These are phyloP conservation scores for Penicillium fimorum DNA, from an alignment of 495 filamentous ascomycete species.

Conservation along the genomic window DNA sequence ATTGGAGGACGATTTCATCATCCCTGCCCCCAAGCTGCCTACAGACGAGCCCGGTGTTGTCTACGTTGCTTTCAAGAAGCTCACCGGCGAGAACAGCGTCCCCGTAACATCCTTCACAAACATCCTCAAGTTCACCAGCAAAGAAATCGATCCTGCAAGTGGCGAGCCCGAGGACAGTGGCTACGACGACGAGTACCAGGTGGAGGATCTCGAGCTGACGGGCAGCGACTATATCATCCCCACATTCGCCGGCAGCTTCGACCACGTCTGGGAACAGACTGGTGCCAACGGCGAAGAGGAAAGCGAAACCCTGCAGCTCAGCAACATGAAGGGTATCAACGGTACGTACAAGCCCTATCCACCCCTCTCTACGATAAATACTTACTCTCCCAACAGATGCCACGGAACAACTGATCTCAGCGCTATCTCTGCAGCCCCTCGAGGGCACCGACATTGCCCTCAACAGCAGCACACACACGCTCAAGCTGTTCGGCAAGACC, in stretches of 20 bases:
- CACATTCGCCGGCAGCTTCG: conserved; percentile 90
- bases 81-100: conserved; percentile 64
- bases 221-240: conserved; percentile 94
- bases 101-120: conserved; percentile 83
- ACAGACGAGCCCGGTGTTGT: conserved; percentile 86
- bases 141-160: conserved; percentile 95
- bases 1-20: conserved; percentile 86
- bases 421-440: conserved; percentile 86
- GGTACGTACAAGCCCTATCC: conserved; percentile 55
- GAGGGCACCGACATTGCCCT: conserved; percentile 90
- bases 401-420: conserved; percentile 82
- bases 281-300: conserved; percentile 84
- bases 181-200: conserved; percentile 97
- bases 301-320: conserved; percentile 87
- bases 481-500: conserved; percentile 96
- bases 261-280: conserved; percentile 95
- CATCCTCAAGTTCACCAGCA: conserved; percentile 92
- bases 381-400: conserved; percentile 67
- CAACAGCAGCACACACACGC: conserved; percentile 83
- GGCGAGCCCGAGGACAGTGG: conserved; percentile 87
- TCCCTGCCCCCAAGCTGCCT: conserved; percentile 76
- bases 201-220: conserved; percentile 86
- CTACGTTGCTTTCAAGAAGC: conserved; percentile 91
- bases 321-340: conserved; percentile 85
- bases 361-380: conserved; percentile 5